These are phyloP conservation scores for Scleroderma citrinum DNA, from an alignment of 768 basidiomycete species.

Conservation along the genomic window DNA sequence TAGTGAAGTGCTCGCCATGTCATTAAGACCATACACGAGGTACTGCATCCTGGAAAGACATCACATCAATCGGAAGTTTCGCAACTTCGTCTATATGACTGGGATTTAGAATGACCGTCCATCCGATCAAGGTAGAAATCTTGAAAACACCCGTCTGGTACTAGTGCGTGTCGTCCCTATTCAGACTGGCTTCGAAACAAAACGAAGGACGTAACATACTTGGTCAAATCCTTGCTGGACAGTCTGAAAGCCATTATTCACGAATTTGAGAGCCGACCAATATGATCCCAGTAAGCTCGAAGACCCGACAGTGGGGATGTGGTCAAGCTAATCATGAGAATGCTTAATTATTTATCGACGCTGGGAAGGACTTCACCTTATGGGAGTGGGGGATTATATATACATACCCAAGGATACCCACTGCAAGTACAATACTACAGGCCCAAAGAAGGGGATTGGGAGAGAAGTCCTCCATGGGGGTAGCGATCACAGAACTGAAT, in stretches of 20 bases:
- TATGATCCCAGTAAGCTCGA: neutral
- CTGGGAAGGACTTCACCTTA: too few species aligned
- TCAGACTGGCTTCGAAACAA: neutral
- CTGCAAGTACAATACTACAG: too few species aligned
- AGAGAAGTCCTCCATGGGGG: too few species aligned
- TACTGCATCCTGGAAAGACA: neutral
- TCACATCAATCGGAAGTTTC: neutral
- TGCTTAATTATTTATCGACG: too few species aligned
- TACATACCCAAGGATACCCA: too few species aligned
- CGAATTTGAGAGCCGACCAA: neutral
- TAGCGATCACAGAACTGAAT: too few species aligned
- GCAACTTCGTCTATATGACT: neutral
- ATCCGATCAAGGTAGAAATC: neutral
- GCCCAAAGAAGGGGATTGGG: too few species aligned
- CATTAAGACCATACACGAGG: neutral
- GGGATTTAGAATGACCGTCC: neutral
- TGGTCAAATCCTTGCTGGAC: neutral
- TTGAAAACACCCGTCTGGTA: neutral
- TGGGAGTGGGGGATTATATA: too few species aligned
- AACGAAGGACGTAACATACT: neutral
- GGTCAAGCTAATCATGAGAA: neutral
- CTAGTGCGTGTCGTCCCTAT: neutral
- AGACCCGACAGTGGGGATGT: neutral
- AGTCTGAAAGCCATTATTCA: neutral
- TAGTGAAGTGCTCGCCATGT: neutral